Conservation (phyloP, 1,284 basidiomycete genomes). For the Exobasidium cylindrosporum region DNA sequence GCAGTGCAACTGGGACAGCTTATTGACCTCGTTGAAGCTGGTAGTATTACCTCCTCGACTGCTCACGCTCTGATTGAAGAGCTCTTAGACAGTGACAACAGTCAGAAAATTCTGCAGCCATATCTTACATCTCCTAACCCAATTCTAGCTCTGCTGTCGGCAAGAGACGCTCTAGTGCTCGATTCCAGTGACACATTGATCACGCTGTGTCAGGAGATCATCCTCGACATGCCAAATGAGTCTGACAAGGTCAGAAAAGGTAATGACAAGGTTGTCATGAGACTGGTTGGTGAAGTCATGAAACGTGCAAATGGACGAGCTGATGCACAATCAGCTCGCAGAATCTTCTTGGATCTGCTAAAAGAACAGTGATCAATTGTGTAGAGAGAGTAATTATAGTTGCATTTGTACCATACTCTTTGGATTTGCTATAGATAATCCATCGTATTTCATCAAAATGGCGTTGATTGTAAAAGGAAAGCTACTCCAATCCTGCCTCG, state of each 20-base stretch:
- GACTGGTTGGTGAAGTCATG: conserved; percentile 87
- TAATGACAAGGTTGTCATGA: conserved; percentile 77
- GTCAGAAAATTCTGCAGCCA: conserved; percentile 2
- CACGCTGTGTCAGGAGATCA: conserved; percentile 65
- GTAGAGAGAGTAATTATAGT: background rate
- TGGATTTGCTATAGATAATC: no score
- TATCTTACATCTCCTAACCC: conserved; percentile 10
- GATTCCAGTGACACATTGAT: conserved; percentile 21
- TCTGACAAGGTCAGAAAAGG: conserved; percentile 69
- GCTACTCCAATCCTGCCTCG: no score
- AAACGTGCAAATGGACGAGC: conserved; percentile 74
- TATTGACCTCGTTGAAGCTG: conserved; percentile 70
- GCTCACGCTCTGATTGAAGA: conserved; percentile 48
- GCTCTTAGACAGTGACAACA: conserved; percentile 22
- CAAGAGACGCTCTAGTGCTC: conserved; percentile 25
- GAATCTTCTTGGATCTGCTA: conserved; percentile 10
- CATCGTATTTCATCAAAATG: no score
- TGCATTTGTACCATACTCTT: background rate
- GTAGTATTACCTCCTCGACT: conserved; percentile 63
- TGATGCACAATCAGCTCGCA: conserved; percentile 59
- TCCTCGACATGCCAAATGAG: conserved; percentile 69
- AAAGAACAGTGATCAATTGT: background rate
- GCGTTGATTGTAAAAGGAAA: no score
- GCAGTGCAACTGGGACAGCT: conserved; percentile 70
- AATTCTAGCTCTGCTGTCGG: conserved; percentile 24